Conservation (phyloP, 1,284 basidiomycete genomes). For the Pholiota adiposa region DNA sequence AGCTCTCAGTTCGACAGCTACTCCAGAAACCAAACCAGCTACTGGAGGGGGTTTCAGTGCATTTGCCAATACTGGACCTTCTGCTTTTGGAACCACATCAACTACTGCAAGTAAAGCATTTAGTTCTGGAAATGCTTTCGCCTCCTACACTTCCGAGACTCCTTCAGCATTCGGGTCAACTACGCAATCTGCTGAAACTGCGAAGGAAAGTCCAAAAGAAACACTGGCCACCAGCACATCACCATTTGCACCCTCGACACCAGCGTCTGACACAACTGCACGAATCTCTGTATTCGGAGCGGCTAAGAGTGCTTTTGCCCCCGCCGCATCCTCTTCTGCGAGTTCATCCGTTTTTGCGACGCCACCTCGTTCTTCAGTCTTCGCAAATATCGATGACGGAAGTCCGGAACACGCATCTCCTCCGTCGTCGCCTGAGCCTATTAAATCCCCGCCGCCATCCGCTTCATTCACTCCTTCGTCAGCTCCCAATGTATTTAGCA, state of each 20-base stretch:
- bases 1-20: slow-evolving; percentile 1
- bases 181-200: not conserved
- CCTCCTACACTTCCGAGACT: slow-evolving; percentile 15
- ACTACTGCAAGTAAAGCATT: not conserved
- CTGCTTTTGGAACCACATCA: not conserved
- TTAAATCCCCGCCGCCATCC: not conserved
- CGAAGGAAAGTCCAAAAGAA: not conserved
- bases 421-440: slow-evolving; percentile 7
- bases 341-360: slow-evolving; percentile 3
- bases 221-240: not conserved
- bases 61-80: slow-evolving; percentile 18
- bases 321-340: not conserved
- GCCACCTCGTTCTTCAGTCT: not conserved
- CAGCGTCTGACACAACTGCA: slow-evolving; percentile 2
- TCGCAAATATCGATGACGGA: not conserved
- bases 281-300: slow-evolving; percentile 15
- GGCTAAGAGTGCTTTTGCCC: slow-evolving; percentile 1
- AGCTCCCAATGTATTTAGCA: slow-evolving; percentile 10
- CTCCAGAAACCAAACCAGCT: slow-evolving; percentile 10
- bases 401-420: slow-evolving; percentile 3
- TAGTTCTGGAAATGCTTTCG: not conserved
- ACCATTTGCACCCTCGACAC: slow-evolving; percentile 11
- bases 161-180: slow-evolving; percentile 17
- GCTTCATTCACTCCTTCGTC: not conserved
- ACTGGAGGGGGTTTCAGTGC: slow-evolving; percentile 22